Evolutionary conservation across 495 filamentous ascomycete species (phyloP).

Genomic region (Aspergillus haitiensis): DNA sequence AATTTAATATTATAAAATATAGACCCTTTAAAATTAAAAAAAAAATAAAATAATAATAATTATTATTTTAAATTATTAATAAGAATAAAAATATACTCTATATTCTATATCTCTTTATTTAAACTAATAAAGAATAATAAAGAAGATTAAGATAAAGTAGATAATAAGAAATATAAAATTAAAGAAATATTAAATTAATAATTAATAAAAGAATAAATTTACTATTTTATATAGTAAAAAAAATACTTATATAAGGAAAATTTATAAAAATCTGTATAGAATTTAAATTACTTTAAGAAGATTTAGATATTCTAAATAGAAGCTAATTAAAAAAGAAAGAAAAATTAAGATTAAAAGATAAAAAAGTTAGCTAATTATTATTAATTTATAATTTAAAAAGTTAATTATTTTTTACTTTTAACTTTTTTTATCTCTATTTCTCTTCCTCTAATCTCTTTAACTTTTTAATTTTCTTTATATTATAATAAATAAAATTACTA

Average conservation of each 20-base stretch:
- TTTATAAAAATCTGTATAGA: neutral
- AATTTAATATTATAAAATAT: constrained; percentile 11
- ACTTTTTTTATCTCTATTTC: neutral
- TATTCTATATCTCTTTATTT: constrained; percentile 9
- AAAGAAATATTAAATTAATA: constrained; percentile 1
- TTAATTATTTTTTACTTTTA: neutral
- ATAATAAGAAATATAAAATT: constrained; percentile 8
- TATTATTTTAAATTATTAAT: constrained; percentile 3
- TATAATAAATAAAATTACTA: constrained; percentile 1
- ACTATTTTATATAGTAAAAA: constrained; percentile 8
- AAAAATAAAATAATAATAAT: constrained; percentile 10
- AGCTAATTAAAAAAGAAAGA: neutral
- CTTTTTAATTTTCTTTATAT: neutral
- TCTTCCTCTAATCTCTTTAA: neutral
- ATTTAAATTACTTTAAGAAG: constrained; percentile 3
- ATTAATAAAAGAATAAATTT: neutral
- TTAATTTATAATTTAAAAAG: neutral
- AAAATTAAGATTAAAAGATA: neutral
- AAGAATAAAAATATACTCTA: constrained; percentile 7
- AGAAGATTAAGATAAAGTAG: neutral
- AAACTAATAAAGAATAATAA: constrained; percentile 3
- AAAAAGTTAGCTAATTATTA: neutral
- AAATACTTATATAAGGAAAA: constrained; percentile 7
- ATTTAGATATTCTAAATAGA: neutral
- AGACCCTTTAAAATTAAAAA: constrained; percentile 10